Evolutionary conservation across 768 basidiomycete genomes (phyloP).

Genomic region (Steccherinum ochraceum): DNA sequence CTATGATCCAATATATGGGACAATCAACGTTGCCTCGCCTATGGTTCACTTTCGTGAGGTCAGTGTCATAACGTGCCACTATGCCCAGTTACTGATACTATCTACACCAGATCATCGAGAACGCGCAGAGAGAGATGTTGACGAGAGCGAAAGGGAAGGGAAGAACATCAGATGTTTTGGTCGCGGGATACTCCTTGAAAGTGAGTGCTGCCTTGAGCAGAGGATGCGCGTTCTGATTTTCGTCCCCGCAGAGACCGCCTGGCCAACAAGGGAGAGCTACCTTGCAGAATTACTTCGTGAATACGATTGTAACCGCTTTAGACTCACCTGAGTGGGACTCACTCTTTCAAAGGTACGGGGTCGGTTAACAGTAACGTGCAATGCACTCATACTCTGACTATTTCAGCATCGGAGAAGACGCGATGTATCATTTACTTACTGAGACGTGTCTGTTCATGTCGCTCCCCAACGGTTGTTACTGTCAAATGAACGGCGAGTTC

Average conservation of each 20-base stretch:
- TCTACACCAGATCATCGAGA: slow-evolving; percentile 9
- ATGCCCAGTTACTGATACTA: too few relatives aligned
- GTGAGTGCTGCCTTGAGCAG: neutral
- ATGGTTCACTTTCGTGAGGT: slow-evolving; percentile 54
- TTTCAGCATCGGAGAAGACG: slow-evolving; percentile 66
- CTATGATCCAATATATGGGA: slow-evolving; percentile 2
- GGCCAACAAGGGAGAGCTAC: neutral
- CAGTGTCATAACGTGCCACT: neutral
- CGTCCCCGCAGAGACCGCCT: too few relatives aligned
- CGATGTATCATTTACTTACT: slow-evolving; percentile 72
- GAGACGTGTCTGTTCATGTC: slow-evolving; percentile 70
- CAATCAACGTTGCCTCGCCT: slow-evolving; percentile 24
- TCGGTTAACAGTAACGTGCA: neutral
- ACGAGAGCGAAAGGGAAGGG: slow-evolving; percentile 3
- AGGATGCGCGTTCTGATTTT: neutral
- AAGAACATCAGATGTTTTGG: slow-evolving; percentile 3
- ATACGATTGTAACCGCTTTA: slow-evolving; percentile 68
- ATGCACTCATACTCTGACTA: slow-evolving; percentile 1
- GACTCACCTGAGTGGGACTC: slow-evolving; percentile 60
- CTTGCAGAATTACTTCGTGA: slow-evolving; percentile 56
- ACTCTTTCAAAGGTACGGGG: slow-evolving; percentile 51
- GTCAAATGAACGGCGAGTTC: slow-evolving; percentile 76
- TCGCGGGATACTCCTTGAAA: slow-evolving; percentile 2
- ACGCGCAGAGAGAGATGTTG: slow-evolving; percentile 3
- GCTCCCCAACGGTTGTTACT: slow-evolving; percentile 77